phyloP scores from a whole-genome alignment of 2,329 filamentous ascomycete genomes.

The Xylaria sp. region DNA sequence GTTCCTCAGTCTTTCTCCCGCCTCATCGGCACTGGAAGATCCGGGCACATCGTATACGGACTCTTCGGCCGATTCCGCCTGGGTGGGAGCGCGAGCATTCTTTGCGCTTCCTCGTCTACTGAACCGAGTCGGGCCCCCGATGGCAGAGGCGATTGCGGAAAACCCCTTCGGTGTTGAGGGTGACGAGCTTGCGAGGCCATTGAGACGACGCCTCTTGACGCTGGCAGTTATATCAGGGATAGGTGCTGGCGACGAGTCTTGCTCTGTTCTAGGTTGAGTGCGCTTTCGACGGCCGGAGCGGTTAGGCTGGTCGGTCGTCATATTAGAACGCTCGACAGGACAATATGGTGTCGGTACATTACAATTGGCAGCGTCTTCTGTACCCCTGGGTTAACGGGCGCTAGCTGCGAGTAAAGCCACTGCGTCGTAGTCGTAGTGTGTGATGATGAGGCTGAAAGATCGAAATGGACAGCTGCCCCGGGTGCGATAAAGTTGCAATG shows the following conservation, averaged over 20 bases:
- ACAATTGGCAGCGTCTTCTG: background rate
- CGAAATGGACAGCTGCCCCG: background rate
- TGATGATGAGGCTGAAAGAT: background rate
- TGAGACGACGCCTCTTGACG: constrained; percentile 30
- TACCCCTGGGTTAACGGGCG: background rate
- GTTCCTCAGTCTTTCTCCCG: constrained; percentile 3
- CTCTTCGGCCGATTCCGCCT: constrained; percentile 10
- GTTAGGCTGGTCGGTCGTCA: constrained; percentile 27
- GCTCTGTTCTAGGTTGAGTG: constrained; percentile 27
- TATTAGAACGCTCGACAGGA: constrained; percentile 9
- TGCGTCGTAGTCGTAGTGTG: background rate
- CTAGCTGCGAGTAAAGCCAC: constrained; percentile 1
- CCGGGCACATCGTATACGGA: constrained; percentile 28
- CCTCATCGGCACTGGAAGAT: constrained; percentile 22
- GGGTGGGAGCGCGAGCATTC: constrained; percentile 3
- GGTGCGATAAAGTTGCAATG: background rate
- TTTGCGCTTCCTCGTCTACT: constrained; percentile 13
- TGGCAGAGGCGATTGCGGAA: constrained; percentile 30
- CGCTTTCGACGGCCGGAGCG: constrained; percentile 32
- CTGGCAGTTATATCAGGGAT: constrained; percentile 24
- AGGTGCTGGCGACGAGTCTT: constrained; percentile 25
- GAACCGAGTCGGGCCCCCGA: constrained; percentile 19
- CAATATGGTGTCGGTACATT: background rate
- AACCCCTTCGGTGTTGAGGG: constrained; percentile 30
- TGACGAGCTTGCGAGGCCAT: constrained; percentile 23